Percentiles rank a stretch among this genome's conserved stretches.
Evolutionary conservation across 1,139 yeast species (phyloP).

Genomic region (Saccharomyces hybrid): DNA sequence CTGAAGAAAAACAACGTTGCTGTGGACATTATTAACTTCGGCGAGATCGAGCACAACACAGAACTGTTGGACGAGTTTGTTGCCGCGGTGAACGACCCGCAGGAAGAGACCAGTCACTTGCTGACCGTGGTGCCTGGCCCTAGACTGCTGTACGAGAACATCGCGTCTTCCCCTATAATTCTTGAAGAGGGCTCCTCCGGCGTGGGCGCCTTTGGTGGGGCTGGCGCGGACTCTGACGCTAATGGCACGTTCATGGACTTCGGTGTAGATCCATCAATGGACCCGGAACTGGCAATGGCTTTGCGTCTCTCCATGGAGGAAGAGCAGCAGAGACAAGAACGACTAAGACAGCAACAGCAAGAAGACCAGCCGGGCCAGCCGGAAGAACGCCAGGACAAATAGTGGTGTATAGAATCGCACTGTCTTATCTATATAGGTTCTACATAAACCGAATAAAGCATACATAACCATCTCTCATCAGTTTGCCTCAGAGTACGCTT

Average conservation of each 20-base stretch:
- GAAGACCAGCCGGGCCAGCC: constrained; percentile 3
- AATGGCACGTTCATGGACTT: constrained; percentile 48
- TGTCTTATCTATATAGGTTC: background rate
- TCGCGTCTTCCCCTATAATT: constrained; percentile 30
- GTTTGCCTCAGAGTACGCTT: constrained; percentile 10
- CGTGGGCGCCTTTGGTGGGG: constrained; percentile 35
- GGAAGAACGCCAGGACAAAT: background rate
- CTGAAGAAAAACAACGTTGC: constrained; percentile 92
- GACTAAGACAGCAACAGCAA: constrained; percentile 27
- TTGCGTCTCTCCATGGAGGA: constrained; percentile 43
- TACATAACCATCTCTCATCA: background rate
- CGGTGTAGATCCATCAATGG: constrained; percentile 84
- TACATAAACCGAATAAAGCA: background rate
- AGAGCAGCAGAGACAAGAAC: constrained; percentile 38
- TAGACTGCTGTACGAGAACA: constrained; percentile 47
- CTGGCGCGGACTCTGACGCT: constrained; percentile 12
- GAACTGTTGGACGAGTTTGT: constrained; percentile 75
- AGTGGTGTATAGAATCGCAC: background rate
- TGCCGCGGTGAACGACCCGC: constrained; percentile 53
- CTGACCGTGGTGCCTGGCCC: constrained; percentile 89
- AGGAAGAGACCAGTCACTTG: constrained; percentile 65
- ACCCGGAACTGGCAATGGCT: constrained; percentile 95
- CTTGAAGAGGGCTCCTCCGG: constrained; percentile 31
- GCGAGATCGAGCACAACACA: constrained; percentile 76
- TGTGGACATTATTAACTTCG: constrained; percentile 84